Conservation (phyloP, 805 yeast species). For the Wickerhamiella kurtzmanii region DNA sequence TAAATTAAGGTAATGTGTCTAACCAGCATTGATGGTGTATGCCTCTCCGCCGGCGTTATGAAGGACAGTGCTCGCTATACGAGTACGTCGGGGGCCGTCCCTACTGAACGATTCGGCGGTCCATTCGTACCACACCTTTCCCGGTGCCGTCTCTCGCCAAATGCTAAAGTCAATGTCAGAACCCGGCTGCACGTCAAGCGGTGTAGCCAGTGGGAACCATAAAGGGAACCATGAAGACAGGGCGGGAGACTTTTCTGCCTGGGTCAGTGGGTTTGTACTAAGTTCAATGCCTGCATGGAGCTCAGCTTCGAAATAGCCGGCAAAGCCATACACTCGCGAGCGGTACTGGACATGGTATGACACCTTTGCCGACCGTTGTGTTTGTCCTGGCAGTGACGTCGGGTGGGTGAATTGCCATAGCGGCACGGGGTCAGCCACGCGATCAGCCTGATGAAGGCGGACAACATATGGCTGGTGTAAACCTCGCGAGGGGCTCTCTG, state of each 20-base stretch:
- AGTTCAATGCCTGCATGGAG: constrained; percentile 48
- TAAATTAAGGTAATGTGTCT: too few species aligned
- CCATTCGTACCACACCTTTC: constrained; percentile 59
- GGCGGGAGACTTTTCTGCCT: constrained; percentile 27
- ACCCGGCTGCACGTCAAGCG: constrained; percentile 39
- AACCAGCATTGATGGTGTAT: constrained; percentile 5
- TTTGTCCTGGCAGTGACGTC: constrained; percentile 8
- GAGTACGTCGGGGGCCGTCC: constrained; percentile 12
- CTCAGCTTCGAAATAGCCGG: constrained; percentile 61
- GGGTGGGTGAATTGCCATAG: constrained; percentile 58
- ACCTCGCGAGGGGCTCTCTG: constrained; percentile 5
- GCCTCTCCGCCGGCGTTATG: constrained; percentile 22
- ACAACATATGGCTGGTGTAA: constrained; percentile 34
- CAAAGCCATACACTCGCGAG: constrained; percentile 55
- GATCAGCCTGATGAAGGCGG: constrained; percentile 29
- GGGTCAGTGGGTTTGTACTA: constrained; percentile 36
- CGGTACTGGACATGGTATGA: constrained; percentile 35
- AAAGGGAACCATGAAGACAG: constrained; percentile 58
- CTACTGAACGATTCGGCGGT: constrained; percentile 10
- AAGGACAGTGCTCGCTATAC: constrained; percentile 19
- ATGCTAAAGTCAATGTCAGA: constrained; percentile 41
- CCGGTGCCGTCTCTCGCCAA: constrained; percentile 33
- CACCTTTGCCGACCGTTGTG: constrained; percentile 21
- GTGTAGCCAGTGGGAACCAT: constrained; percentile 46
- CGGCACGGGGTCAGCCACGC: constrained; percentile 33